Evolutionary conservation across 73 alveolate species (phyloP).

Genomic region (Tetrahymena borealis): DNA sequence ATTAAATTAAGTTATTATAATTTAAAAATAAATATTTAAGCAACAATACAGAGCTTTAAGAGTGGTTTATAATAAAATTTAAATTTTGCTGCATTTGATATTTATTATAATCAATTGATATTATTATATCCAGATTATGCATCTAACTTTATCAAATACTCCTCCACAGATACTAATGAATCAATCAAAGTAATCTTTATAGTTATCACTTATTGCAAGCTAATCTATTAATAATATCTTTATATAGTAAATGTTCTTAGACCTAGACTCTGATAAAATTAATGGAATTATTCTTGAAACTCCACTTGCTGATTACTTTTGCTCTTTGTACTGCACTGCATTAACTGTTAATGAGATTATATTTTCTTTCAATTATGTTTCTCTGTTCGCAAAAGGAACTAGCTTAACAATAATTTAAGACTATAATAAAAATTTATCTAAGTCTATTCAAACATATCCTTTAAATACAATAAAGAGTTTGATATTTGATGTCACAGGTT

Average conservation of each 20-base stretch:
- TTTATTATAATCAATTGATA: not conserved
- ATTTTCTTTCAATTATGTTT: not conserved
- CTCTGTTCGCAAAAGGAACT: not conserved
- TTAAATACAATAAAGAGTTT: not conserved
- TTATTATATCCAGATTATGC: not conserved
- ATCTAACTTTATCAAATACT: not conserved
- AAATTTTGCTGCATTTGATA: not conserved
- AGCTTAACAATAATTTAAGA: not conserved
- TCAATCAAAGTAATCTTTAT: not conserved
- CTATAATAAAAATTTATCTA: not conserved
- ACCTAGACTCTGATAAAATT: not conserved
- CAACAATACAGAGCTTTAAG: not conserved
- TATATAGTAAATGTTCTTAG: not conserved
- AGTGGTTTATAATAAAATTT: not conserved
- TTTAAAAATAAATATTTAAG: not conserved
- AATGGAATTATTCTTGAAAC: not conserved
- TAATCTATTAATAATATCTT: not conserved
- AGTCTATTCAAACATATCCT: not conserved
- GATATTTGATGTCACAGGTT: not conserved
- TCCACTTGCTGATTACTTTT: not conserved
- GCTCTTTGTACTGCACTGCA: not conserved
- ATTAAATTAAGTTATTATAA: not conserved
- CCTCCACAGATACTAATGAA: not conserved
- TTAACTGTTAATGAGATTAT: not conserved
- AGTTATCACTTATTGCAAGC: not conserved